phyloP scores from a whole-genome alignment of 805 yeast species.

The Candida taoyuanica region DNA sequence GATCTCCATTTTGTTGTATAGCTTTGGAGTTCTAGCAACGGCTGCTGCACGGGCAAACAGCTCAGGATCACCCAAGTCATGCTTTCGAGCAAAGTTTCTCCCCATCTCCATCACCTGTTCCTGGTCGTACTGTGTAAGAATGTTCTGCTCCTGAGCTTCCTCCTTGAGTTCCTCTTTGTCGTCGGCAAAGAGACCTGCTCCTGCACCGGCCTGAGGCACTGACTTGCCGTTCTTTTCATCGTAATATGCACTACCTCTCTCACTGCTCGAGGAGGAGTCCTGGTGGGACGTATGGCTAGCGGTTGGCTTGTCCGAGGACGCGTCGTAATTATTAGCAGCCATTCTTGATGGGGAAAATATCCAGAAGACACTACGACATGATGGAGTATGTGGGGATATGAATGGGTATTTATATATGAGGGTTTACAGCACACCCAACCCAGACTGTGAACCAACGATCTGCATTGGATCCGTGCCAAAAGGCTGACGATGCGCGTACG shows the following conservation, averaged over 20 bases:
- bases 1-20: conserved; percentile 53
- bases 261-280: conserved; percentile 2
- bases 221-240: conserved; percentile 2
- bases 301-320: background rate
- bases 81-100: conserved; percentile 53
- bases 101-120: conserved; percentile 69
- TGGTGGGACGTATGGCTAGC: conserved; percentile 4
- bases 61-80: conserved; percentile 43
- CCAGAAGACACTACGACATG: no score
- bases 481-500: background rate
- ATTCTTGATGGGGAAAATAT: no score
- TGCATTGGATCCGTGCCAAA: no score
- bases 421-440: no score
- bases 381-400: no score
- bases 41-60: conserved; percentile 65
- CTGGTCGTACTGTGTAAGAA: conserved; percentile 53
- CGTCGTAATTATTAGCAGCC: no score
- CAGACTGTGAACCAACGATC: no score
- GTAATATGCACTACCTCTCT: background rate
- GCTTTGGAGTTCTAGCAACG: conserved; percentile 56
- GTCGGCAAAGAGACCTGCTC: conserved; percentile 7
- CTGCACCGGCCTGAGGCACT: conserved; percentile 5
- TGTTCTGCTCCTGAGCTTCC: conserved; percentile 33
- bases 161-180: conserved; percentile 2
- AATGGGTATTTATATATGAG: no score